These are phyloP conservation scores for Alternaria sp. DNA, from an alignment of 2,329 filamentous ascomycete species.

Conservation along the genomic window DNA sequence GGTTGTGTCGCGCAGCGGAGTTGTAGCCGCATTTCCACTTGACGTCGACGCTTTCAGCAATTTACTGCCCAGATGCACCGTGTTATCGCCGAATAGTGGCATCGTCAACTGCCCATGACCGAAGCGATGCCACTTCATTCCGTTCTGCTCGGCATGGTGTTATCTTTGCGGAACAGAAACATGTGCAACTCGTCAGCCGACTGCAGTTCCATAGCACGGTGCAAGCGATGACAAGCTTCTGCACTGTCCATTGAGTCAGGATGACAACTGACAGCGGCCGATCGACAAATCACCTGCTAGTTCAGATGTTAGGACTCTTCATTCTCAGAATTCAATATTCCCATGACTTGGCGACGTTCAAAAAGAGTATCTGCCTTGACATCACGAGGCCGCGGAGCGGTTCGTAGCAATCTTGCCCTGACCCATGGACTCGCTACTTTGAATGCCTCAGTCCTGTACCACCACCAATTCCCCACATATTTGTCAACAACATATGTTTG, in stretches of 20 bases:
- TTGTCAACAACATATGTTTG: constrained; percentile 31
- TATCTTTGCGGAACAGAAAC: neutral
- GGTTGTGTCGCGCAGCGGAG: constrained; percentile 14
- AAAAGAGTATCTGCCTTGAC: neutral
- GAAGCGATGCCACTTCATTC: constrained; percentile 9
- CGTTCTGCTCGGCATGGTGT: neutral
- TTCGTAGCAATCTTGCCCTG: constrained; percentile 15
- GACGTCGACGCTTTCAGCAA: constrained; percentile 9
- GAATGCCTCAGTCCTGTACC: constrained; percentile 26
- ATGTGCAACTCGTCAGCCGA: neutral
- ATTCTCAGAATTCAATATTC: constrained; percentile 1
- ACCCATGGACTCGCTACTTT: constrained; percentile 15
- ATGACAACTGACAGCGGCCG: constrained; percentile 33
- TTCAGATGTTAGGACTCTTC: constrained; percentile 4
- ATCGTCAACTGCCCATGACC: constrained; percentile 5
- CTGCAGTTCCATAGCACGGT: constrained; percentile 3
- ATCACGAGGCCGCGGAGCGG: constrained; percentile 1
- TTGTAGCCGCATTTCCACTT: constrained; percentile 14
- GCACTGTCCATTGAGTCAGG: constrained; percentile 23
- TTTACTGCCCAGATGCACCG: constrained; percentile 14
- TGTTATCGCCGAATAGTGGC: constrained; percentile 13
- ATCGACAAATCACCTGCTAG: constrained; percentile 2
- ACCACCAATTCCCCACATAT: constrained; percentile 22
- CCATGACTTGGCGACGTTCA: neutral
- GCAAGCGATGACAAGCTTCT: constrained; percentile 6